Base-by-base conservation (phyloP, 768 basidiomycete genomes). In the Rhodotorula paludigena region DNA sequence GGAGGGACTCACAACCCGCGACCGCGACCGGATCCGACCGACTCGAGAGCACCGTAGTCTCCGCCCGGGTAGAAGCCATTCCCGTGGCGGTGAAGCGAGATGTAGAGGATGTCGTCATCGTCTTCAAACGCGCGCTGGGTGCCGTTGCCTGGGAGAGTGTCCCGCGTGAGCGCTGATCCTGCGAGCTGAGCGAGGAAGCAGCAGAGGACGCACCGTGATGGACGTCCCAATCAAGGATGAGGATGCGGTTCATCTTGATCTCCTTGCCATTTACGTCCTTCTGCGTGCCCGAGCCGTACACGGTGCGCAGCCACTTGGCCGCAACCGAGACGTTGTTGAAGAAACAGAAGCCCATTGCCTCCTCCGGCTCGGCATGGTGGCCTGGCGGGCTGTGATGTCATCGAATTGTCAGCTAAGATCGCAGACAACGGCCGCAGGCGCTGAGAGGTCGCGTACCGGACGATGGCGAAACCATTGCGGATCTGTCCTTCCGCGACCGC, bases 291-390 rank as follows among this genome's bases (percentile, higher is more conserved):
- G 74, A 58, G 5, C 44, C 63, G 48, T 76, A 76, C 25, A 61
- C 82, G 73, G 69, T 87, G 80, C 76, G 90, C 87, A 28, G 89
- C 85, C 33, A 92, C 89, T 85, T 85, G 28, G 90, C 84, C 2
- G 93, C 93, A 23, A 99, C 89, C 1, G 96, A 88, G 41, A 94
- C 92, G 76, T 99, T 99, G 78, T 99, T 99, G 81, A 92, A 96
- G 81, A 99, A 96, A 79, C 96, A 98, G 78, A 99, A 99, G 2
- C 96, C 96, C 93, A 98, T 97, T 71, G 91, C 89, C 76, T 93
- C 89, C 71, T 96, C 90, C 9, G 96, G 96, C 77, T 99, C 96
- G 11, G 96, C 93, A 76, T 99, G 96, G 77, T 99, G 96, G 1
- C 96, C 96, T 0, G 96, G 96, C 20, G 96, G 96, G 0, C 75